Evolutionary conservation across 1,284 basidiomycete species (phyloP).

Genomic region (Neotropicomus parvogracilis): DNA sequence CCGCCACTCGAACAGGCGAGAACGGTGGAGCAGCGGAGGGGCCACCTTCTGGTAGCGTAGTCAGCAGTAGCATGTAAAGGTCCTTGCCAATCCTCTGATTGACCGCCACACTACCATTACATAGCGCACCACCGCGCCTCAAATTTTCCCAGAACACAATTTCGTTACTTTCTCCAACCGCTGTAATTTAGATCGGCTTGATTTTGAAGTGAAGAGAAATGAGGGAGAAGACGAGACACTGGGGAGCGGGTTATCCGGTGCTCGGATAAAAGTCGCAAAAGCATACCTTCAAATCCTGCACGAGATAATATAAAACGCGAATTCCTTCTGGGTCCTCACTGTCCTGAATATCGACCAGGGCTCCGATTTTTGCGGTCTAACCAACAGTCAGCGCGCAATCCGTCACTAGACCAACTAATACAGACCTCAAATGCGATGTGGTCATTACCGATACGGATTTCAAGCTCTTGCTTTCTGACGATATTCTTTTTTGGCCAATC

Average conservation of each 20-base stretch:
- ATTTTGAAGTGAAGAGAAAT: conserved; percentile 99
- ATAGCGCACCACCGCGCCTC: too few species aligned
- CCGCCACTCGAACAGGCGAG: too few species aligned
- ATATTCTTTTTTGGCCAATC: conserved; percentile 99
- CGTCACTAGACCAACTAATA: conserved; percentile 5
- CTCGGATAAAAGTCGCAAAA: background rate
- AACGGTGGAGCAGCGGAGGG: too few species aligned
- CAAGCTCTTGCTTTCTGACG: conserved; percentile 95
- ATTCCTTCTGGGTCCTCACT: conserved; percentile 97
- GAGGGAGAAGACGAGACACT: conserved; percentile 97
- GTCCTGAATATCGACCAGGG: conserved; percentile 93
- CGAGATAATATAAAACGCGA: conserved; percentile 98
- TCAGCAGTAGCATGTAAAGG: too few species aligned
- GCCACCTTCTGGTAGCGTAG: too few species aligned
- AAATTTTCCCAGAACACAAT: too few species aligned
- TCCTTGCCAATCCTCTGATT: too few species aligned
- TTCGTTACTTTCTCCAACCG: too few species aligned
- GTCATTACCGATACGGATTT: conserved; percentile 90
- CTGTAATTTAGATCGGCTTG: conserved; percentile 87
- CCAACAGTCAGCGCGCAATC: background rate
- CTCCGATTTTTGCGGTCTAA: conserved; percentile 97
- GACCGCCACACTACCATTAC: too few species aligned
- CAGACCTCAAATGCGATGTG: conserved; percentile 96
- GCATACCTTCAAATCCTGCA: conserved; percentile 92
- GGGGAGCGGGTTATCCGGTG: conserved; percentile 10